phyloP scores from a whole-genome alignment of 176 grass and related monocot species.

The Dendrocalamus sinicus region DNA sequence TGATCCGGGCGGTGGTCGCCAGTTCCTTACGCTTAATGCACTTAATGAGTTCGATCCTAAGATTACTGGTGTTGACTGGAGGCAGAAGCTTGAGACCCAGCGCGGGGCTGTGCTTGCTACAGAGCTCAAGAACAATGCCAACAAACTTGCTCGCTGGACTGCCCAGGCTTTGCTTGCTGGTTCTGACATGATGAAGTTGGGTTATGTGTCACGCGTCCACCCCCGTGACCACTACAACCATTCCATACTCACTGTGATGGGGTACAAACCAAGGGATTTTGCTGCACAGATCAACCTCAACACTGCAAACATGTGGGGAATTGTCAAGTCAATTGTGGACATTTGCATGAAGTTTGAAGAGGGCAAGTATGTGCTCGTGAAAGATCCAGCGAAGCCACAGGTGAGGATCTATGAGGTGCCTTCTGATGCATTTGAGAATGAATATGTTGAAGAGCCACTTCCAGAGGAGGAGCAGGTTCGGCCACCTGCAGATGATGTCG shows the following conservation, averaged over 20 bases:
- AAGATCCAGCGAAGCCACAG: slow-evolving; percentile 79
- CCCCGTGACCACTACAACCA: slow-evolving; percentile 82
- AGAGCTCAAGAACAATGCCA: slow-evolving; percentile 92
- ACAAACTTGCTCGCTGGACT: slow-evolving; percentile 89
- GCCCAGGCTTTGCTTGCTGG: slow-evolving; percentile 74
- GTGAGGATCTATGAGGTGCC: slow-evolving; percentile 81
- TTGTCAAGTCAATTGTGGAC: slow-evolving; percentile 86
- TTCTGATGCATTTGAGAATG: slow-evolving; percentile 83
- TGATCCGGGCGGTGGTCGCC: slow-evolving; percentile 58
- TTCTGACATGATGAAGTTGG: slow-evolving; percentile 87
- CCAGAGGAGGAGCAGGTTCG: slow-evolving; percentile 90
- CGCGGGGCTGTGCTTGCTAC: slow-evolving; percentile 82
- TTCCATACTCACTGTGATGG: slow-evolving; percentile 70
- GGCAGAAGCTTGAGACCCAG: slow-evolving; percentile 85
- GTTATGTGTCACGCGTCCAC: slow-evolving; percentile 74
- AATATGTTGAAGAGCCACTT: slow-evolving; percentile 91
- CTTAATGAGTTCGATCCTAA: slow-evolving; percentile 90
- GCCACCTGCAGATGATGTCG: slow-evolving; percentile 55
- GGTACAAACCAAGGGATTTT: slow-evolving; percentile 84
- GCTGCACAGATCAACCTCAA: slow-evolving; percentile 85
- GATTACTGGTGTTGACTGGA: slow-evolving; percentile 82
- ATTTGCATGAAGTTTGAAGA: slow-evolving; percentile 85
- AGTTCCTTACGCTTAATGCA: slow-evolving; percentile 72
- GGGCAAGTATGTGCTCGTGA: slow-evolving; percentile 89
- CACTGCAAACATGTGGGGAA: slow-evolving; percentile 91